Conservation (phyloP, 2,329 filamentous ascomycete genomes). For the Lizonia empirigonia region DNA sequence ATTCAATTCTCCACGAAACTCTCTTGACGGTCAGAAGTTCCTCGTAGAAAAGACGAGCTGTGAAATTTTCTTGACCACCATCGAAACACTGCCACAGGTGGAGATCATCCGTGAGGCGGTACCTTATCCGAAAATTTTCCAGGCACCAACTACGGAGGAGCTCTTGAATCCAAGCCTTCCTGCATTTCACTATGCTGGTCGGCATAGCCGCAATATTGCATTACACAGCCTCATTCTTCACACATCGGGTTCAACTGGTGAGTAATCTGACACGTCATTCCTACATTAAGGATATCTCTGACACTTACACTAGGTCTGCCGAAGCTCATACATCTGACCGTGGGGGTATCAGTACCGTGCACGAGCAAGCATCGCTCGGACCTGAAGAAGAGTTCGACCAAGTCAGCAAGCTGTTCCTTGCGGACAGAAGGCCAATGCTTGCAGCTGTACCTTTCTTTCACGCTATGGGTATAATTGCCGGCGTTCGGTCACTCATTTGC, state of each 20-base stretch:
- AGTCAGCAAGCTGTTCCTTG: constrained; percentile 1
- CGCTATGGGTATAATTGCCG: constrained; percentile 12
- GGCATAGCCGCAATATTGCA: neutral
- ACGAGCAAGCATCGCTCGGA: neutral
- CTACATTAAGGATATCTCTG: neutral
- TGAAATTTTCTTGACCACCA: constrained; percentile 4
- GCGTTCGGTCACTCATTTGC: constrained; percentile 9
- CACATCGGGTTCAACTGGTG: constrained; percentile 14
- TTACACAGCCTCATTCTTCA: constrained; percentile 4
- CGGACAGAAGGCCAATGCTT: constrained; percentile 8
- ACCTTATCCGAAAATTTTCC: neutral
- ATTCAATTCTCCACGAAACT: constrained; percentile 10
- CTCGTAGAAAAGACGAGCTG: constrained; percentile 8
- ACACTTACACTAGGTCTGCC: constrained; percentile 1
- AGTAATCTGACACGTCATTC: neutral
- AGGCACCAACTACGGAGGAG: constrained; percentile 1
- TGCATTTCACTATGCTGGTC: neutral
- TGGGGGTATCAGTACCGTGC: constrained; percentile 2
- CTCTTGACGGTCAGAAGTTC: constrained; percentile 6
- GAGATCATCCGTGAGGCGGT: neutral
- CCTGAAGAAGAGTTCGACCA: neutral
- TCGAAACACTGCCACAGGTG: constrained; percentile 1
- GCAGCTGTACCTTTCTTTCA: constrained; percentile 16
- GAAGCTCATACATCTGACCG: constrained; percentile 9
- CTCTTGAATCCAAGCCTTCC: neutral